phyloP scores from a whole-genome alignment of 2,329 filamentous ascomycete species.

The Cladorrhinum sp. region DNA sequence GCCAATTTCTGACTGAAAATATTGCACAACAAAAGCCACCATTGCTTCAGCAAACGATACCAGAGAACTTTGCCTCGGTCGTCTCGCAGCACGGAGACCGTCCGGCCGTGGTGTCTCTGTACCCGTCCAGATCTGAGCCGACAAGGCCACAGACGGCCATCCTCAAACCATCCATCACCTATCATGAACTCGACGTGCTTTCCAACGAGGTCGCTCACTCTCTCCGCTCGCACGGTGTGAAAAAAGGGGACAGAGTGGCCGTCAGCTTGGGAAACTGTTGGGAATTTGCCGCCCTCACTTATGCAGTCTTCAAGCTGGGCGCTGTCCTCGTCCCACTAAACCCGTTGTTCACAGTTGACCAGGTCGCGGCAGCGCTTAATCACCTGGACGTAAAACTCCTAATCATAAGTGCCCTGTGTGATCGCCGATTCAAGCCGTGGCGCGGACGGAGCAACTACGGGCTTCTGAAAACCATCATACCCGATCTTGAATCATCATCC shows the following conservation, averaged over 20 bases:
- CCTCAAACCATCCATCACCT: conserved; percentile 53
- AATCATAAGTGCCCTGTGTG: conserved; percentile 83
- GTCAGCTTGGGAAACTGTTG: conserved; percentile 81
- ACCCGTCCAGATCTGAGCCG: conserved; percentile 19
- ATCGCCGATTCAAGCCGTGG: conserved; percentile 65
- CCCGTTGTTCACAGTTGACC: conserved; percentile 76
- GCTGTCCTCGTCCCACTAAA: conserved; percentile 92
- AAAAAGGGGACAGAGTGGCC: conserved; percentile 79
- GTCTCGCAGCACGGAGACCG: conserved; percentile 64
- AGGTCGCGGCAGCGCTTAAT: conserved; percentile 73
- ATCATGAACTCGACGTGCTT: conserved; percentile 67
- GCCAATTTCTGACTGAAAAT: not conserved
- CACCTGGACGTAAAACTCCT: conserved; percentile 73
- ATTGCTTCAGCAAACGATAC: conserved; percentile 65
- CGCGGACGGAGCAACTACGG: conserved; percentile 51
- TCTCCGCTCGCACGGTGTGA: conserved; percentile 66
- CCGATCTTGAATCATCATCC: conserved; percentile 38
- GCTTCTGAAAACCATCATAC: conserved; percentile 45
- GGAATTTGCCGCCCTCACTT: conserved; percentile 81
- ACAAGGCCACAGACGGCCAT: not conserved
- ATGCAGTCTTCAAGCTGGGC: conserved; percentile 92
- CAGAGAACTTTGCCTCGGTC: conserved; percentile 66
- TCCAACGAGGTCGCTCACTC: conserved; percentile 76
- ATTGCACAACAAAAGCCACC: conserved; percentile 60
- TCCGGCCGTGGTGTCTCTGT: conserved; percentile 53